Base-by-base conservation (phyloP, 2,329 filamentous ascomycete species). In the Botrytis fabae region DNA sequence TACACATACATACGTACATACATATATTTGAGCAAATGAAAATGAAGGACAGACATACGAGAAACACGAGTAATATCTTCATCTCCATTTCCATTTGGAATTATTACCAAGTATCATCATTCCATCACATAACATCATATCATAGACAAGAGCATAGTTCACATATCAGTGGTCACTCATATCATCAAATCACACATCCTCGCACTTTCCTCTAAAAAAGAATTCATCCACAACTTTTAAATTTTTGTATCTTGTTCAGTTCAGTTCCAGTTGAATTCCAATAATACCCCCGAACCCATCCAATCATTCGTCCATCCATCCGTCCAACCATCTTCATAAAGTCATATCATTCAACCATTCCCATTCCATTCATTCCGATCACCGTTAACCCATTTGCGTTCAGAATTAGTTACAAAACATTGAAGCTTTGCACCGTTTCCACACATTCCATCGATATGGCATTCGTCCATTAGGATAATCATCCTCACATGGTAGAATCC, bases 401-500 rank as follows among this genome's bases (percentile, higher is more conserved):
- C 16, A 57, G 25, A 42, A 68, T 57, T n/a, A 25, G 35, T 57
- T 57, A 68, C 46, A 68, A 68, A 68, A 68, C 64, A 57, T 68
- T 57, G 1, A 57, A 68, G 46, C 35, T 57, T 68, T 18, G 35
- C 22, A 66, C 7, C 22, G 18, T 8, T 22, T n/a, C n/a, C 42
- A 48, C 42, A 48, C 62, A 51, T 3, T 54, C 48, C 65, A 57
- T 40, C 22, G 14, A 32, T 68, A 32, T 68, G 22, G 12, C 12
- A 28, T 54, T 51, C 63, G 28, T 51, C 48, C 48, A 66, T 66
- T 54, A n/a, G 28, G 35, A 57, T 32, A 51, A 68, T 32, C 38
- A 42, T 38, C 48, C 25, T 32, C 42, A 35, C 18, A n/a, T n/a
- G 48, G 54, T 57, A 68, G 35, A 68, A 48, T 48, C 20, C 63